These are phyloP conservation scores for Ophiostoma perfectum DNA, from an alignment of 2,329 filamentous ascomycete genomes.

Conservation along the genomic window DNA sequence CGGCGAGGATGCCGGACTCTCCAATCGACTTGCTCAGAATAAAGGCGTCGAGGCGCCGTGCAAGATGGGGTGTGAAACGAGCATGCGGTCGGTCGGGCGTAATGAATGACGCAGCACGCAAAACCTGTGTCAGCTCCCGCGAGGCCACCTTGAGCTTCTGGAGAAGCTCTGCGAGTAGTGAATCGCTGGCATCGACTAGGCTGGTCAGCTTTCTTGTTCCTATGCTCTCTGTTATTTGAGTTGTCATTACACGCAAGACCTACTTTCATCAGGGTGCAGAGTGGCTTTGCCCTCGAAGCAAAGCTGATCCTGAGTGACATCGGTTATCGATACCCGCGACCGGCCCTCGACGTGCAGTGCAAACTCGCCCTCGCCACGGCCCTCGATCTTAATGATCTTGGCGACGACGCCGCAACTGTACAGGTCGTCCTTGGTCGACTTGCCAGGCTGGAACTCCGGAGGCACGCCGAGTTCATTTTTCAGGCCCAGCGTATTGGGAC, in stretches of 20 bases:
- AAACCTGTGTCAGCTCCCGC: conserved; percentile 75
- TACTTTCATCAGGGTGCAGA: conserved; percentile 59
- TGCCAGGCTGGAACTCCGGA: conserved; percentile 51
- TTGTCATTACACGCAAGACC: too few species aligned
- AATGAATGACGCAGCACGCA: conserved; percentile 80
- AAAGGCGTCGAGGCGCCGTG: conserved; percentile 77
- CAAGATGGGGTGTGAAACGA: conserved; percentile 74
- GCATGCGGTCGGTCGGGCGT: conserved; percentile 60
- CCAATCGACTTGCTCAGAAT: conserved; percentile 75
- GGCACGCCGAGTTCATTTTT: conserved; percentile 39
- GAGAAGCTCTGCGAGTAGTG: conserved; percentile 66
- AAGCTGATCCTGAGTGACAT: conserved; percentile 66
- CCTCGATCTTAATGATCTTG: conserved; percentile 72
- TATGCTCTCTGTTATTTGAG: too few species aligned
- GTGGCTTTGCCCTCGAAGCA: conserved; percentile 76
- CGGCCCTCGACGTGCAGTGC: conserved; percentile 82
- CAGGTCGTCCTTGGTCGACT: conserved; percentile 63
- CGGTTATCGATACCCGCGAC: conserved; percentile 43
- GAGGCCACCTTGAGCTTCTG: conserved; percentile 76
- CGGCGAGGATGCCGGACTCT: conserved; percentile 80
- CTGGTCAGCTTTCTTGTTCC: too few species aligned
- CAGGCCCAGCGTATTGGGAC: conserved; percentile 38
- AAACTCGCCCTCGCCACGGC: conserved; percentile 68
- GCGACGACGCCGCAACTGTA: conserved; percentile 78
- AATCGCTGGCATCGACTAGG: conserved; percentile 39